These are phyloP conservation scores for Silene coronaria DNA, from an alignment of 179 eudicot genomes.

Conservation along the genomic window DNA sequence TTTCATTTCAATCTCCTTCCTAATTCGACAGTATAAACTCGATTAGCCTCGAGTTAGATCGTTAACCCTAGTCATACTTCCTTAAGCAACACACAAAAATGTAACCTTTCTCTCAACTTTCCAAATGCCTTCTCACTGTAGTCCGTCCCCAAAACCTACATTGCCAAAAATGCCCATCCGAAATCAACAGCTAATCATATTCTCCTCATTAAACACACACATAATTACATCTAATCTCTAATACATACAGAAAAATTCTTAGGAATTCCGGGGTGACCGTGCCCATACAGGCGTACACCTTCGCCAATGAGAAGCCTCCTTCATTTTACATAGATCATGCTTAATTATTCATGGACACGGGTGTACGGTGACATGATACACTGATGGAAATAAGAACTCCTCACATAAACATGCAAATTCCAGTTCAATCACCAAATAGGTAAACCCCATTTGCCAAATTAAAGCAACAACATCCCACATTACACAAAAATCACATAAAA, in stretches of 20 bases:
- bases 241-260: no score
- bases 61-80: background rate
- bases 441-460: constrained; percentile 3
- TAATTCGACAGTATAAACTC: background rate
- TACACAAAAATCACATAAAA: background rate
- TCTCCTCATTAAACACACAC: background rate
- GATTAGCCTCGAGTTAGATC: background rate
- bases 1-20: background rate
- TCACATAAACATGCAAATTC: background rate
- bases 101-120: background rate
- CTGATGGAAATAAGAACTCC: no score
- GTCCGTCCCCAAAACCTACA: background rate
- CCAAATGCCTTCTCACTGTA: background rate
- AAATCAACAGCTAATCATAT: background rate
- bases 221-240: background rate
- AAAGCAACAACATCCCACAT: background rate
- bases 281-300: no score
- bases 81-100: background rate
- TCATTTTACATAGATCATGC: no score
- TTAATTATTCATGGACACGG: no score
- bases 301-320: no score
- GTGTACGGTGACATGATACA: no score
- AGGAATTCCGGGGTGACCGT: no score
- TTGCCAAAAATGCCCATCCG: background rate
- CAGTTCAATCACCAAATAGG: background rate